Evolutionary conservation across 306 rosid species (phyloP).

Genomic region (Pueraria montana): DNA sequence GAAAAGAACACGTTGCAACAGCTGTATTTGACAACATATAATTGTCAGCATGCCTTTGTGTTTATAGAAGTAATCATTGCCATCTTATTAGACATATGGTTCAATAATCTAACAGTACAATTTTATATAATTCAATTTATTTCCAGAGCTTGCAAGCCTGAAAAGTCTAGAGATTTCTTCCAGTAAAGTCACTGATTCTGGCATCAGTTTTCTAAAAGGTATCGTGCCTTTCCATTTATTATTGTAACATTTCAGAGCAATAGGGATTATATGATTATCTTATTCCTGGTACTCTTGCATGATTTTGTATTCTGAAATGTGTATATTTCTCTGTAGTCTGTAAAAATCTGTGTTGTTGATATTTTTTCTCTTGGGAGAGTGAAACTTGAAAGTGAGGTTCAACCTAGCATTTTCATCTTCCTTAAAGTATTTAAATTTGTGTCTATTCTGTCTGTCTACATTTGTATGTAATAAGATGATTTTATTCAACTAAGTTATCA

Average conservation of each 20-base stretch:
- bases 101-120: slow-evolving; percentile 30
- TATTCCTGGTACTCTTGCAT: neutral
- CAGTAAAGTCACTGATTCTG: slow-evolving; percentile 84
- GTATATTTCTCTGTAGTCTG: slow-evolving; percentile 17
- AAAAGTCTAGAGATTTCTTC: slow-evolving; percentile 79
- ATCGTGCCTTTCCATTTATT: slow-evolving; percentile 29
- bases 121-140: slow-evolving; percentile 42
- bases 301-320: slow-evolving; percentile 18
- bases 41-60: slow-evolving; percentile 24
- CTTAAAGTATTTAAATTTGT: neutral
- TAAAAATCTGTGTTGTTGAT: slow-evolving; percentile 24
- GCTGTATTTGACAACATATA: slow-evolving; percentile 26
- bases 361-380: slow-evolving; percentile 6
- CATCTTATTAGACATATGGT: slow-evolving; percentile 30
- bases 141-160: slow-evolving; percentile 84
- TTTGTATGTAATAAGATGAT: slow-evolving; percentile 37
- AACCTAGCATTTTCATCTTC: slow-evolving; percentile 31
- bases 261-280: slow-evolving; percentile 40
- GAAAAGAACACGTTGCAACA: neutral
- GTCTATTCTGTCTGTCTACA: neutral
- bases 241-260: slow-evolving; percentile 9
- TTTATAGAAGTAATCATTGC: slow-evolving; percentile 33
- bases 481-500: slow-evolving; percentile 33
- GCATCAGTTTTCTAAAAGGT: slow-evolving; percentile 86
- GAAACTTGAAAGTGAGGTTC: slow-evolving; percentile 25